These are phyloP conservation scores for Leccinum aurantiacum DNA, from an alignment of 768 basidiomycete species.

Conservation along the genomic window DNA sequence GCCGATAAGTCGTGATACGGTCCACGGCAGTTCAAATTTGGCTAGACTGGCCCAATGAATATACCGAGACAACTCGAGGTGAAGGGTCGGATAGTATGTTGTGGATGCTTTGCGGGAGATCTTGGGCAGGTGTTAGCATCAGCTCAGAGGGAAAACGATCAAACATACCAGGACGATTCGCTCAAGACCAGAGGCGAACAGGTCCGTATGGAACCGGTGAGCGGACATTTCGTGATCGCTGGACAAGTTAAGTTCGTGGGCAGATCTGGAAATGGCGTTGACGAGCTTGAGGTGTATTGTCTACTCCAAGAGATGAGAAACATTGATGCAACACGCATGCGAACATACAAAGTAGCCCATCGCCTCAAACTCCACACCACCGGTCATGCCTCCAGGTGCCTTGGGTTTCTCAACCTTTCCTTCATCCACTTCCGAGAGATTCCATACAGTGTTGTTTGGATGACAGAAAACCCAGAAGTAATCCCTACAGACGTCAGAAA, in stretches of 20 bases:
- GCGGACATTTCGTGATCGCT: constrained; percentile 75
- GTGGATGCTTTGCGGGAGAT: constrained; percentile 94
- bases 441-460: constrained; percentile 90
- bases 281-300: constrained; percentile 85
- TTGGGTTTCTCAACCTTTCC: constrained; percentile 82
- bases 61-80: constrained; percentile 91
- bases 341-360: constrained; percentile 89
- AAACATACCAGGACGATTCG: constrained; percentile 80
- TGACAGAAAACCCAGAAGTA: constrained; percentile 99
- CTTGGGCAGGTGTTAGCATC: constrained; percentile 39
- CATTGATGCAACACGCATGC: neutral
- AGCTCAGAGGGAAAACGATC: neutral
- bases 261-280: constrained; percentile 72
- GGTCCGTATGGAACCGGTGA: constrained; percentile 77
- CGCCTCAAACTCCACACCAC: constrained; percentile 97
- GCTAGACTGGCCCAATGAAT: constrained; percentile 63
- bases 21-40: constrained; percentile 79
- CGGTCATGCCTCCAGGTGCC: constrained; percentile 97
- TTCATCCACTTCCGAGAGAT: constrained; percentile 79
- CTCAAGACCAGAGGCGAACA: constrained; percentile 91
- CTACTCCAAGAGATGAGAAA: constrained; percentile 40
- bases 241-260: constrained; percentile 62
- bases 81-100: constrained; percentile 90
- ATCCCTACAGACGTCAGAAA: constrained; percentile 89
- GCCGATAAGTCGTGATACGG: constrained; percentile 76